phyloP scores from a whole-genome alignment of 805 yeast species.

The Suhomyces emberorum region DNA sequence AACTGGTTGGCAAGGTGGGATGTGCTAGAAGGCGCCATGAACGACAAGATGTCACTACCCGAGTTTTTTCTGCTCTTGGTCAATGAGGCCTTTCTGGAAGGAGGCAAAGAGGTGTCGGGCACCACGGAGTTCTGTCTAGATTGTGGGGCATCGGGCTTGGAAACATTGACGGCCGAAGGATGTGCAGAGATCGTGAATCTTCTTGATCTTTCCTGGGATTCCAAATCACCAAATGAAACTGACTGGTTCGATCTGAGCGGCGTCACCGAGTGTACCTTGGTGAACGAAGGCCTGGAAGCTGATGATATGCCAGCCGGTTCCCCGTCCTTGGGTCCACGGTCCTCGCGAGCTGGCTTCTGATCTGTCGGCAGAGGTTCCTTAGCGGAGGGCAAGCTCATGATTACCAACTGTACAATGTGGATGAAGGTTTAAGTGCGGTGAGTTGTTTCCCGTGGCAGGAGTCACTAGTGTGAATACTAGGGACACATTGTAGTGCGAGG shows the following conservation, averaged over 20 bases:
- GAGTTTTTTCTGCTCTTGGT: slow-evolving; percentile 6
- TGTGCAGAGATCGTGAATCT: slow-evolving; percentile 44
- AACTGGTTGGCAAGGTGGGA: slow-evolving; percentile 7
- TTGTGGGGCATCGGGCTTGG: slow-evolving; percentile 8
- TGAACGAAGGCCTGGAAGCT: not conserved
- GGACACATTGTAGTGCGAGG: too few species aligned
- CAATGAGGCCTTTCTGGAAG: slow-evolving; percentile 13
- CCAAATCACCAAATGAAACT: slow-evolving; percentile 37
- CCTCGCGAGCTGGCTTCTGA: not conserved
- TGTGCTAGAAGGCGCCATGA: slow-evolving; percentile 4
- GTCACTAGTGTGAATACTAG: too few species aligned
- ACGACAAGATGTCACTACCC: slow-evolving; percentile 9
- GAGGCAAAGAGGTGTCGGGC: slow-evolving; percentile 6
- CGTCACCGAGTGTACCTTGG: slow-evolving; percentile 4
- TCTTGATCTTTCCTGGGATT: slow-evolving; percentile 33
- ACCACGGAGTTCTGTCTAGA: not conserved
- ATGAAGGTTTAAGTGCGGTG: too few species aligned
- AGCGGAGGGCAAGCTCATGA: not conserved
- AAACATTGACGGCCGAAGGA: slow-evolving; percentile 33
- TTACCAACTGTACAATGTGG: too few species aligned
- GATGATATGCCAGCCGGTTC: not conserved
- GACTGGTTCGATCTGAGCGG: slow-evolving; percentile 11
- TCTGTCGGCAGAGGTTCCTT: slow-evolving; percentile 3
- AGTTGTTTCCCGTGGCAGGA: too few species aligned
- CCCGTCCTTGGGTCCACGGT: too few species aligned